Base-by-base conservation (phyloP, 1,284 basidiomycete species). In the Ustanciosporium gigantosporum region DNA sequence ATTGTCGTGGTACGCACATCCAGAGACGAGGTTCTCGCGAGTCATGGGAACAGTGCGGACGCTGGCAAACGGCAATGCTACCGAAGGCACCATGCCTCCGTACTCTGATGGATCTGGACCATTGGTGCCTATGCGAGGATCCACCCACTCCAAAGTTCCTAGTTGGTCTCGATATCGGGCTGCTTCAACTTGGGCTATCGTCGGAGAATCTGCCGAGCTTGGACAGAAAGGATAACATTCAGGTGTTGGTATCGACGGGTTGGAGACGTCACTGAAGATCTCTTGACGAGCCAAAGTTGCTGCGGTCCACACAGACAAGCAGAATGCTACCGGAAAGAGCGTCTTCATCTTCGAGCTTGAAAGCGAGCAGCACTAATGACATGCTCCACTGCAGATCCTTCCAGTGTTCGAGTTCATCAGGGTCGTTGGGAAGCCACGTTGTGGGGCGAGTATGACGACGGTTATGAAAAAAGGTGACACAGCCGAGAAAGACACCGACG, bases 61-160 rank as follows among this genome's bases (percentile, higher is more conserved):
- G 15, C 41, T 42, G 20, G 66, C 66, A 32, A 68, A 68, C 3
- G 66, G 66, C 3, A 49, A 36, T 15, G 55, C 41, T 22, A 52
- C 46, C 0, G 39, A 49, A 3, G 66, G 66, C 5, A 64, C 55
- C 53, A 68, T 58, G 31, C 66, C 66, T 15, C 60, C 66, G 31
- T 62, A 64, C 31, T 64, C 52, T 13, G 55, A 56, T 14, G 55
- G 56, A 27, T 65, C 61, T 3, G 56, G 45, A 3, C 66, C 66
- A n/a, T 64, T 52, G n/a, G 66, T 59, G n/a, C 66, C 66, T 6
- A 68, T 68, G 23, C 47, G 59, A 15, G 66, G 66, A 24, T 68
- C 61, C 24, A 64, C 55, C 47, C 50, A 61, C n/a, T 24, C 14
- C 4, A 64, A 25, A 13, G 56, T 62, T 6, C 50, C 59, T 4